Evolutionary conservation across 805 yeast genomes (phyloP).

Genomic region (Barnettozyma wickerhamii): DNA sequence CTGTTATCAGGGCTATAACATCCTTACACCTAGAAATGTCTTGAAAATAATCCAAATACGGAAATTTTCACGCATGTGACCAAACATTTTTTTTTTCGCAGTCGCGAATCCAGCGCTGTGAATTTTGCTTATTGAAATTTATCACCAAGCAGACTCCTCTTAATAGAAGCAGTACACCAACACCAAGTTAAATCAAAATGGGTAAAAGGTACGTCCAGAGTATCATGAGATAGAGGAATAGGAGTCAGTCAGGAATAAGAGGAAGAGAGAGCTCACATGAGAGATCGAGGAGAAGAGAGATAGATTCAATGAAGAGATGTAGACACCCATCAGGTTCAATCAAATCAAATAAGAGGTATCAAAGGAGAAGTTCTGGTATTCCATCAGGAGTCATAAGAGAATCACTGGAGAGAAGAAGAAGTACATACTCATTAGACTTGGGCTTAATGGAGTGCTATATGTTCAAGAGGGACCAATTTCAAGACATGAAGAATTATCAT

Average conservation of each 20-base stretch:
- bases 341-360: too few relatives aligned
- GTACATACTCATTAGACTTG: neutral
- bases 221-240: neutral
- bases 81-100: conserved; percentile 11
- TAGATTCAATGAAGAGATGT: too few relatives aligned
- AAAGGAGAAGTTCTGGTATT: too few relatives aligned
- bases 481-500: too few relatives aligned
- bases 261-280: neutral
- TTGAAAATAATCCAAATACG: conserved; percentile 3
- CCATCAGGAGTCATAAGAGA: too few relatives aligned
- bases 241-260: neutral
- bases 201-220: conserved; percentile 27
- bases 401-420: neutral
- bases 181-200: conserved; percentile 21
- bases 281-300: too few relatives aligned
- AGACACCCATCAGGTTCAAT: too few relatives aligned
- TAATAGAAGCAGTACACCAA: conserved; percentile 5
- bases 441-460: too few relatives aligned
- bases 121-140: neutral
- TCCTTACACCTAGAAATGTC: neutral
- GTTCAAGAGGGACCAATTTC: too few relatives aligned
- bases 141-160: conserved; percentile 1
- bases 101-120: conserved; percentile 1
- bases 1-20: neutral
- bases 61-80: conserved; percentile 8